A percentile compares a stretch with the other conserved stretches of the same genome.
Conservation (phyloP, 1,139 yeast genomes). For the Lodderomyces margitis region DNA sequence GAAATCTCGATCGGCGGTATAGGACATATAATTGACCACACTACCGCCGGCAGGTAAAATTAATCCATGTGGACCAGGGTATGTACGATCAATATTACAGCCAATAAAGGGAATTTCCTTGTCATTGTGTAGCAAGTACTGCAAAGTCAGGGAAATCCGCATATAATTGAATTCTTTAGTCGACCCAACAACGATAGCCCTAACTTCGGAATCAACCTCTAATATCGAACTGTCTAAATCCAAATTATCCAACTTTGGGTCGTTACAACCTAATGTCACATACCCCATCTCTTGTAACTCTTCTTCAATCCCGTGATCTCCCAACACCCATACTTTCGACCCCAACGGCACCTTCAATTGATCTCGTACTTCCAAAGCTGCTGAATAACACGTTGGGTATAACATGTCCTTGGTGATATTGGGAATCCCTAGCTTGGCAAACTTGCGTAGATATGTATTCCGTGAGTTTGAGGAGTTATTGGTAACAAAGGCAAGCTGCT, state of each 20-base stretch:
- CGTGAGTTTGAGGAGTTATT: conserved; percentile 42
- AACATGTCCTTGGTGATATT: conserved; percentile 26
- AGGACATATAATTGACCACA: conserved; percentile 24
- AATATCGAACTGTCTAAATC: conserved; percentile 26
- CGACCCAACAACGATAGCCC: conserved; percentile 43
- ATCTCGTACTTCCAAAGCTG: conserved; percentile 26
- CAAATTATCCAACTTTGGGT: conserved; percentile 27
- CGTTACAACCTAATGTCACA: conserved; percentile 72
- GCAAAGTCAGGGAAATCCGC: conserved; percentile 39
- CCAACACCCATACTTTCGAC: conserved; percentile 77
- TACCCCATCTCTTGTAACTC: conserved; percentile 72
- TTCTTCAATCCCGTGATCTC: conserved; percentile 76
- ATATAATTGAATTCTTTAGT: conserved; percentile 39
- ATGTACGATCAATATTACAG: conserved; percentile 39
- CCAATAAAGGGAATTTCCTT: conserved; percentile 39
- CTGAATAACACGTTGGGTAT: conserved; percentile 41
- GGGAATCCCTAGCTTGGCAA: conserved; percentile 30
- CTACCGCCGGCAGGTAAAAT: conserved; percentile 23
- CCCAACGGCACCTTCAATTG: conserved; percentile 25
- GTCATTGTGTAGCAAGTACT: conserved; percentile 34
- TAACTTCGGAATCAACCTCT: conserved; percentile 38
- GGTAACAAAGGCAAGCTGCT: conserved; percentile 36
- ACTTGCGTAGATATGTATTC: conserved; percentile 31
- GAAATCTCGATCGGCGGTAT: conserved; percentile 32
- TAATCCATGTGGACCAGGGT: conserved; percentile 40